phyloP scores from a whole-genome alignment of 2,329 filamentous ascomycete species.

The Chaetomiaceae sp. region DNA sequence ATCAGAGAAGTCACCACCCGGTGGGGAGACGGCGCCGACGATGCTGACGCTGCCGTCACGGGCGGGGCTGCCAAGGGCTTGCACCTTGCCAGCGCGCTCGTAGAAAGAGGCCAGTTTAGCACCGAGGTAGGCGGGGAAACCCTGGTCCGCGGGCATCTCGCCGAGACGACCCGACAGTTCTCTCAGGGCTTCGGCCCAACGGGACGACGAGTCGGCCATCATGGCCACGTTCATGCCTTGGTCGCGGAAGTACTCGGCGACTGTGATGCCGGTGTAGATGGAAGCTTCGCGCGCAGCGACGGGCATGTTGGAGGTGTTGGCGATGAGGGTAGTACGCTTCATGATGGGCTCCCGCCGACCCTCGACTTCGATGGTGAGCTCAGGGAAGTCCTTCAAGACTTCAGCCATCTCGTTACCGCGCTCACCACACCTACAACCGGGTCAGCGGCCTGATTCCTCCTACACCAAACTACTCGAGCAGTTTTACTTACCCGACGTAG shows the following conservation, averaged over 20 bases:
- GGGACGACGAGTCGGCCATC: conserved; percentile 98
- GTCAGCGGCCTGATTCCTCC: background rate
- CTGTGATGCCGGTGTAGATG: conserved; percentile 94
- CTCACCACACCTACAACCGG: conserved; percentile 60
- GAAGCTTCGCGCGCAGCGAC: conserved; percentile 97
- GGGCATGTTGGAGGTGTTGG: conserved; percentile 99
- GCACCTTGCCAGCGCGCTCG: conserved; percentile 89
- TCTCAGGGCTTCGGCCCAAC: conserved; percentile 97
- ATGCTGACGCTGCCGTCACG: conserved; percentile 92
- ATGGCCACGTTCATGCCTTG: conserved; percentile 97
- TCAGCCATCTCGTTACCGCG: conserved; percentile 99
- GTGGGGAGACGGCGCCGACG: conserved; percentile 93
- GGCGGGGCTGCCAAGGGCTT: conserved; percentile 81
- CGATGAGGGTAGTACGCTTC: conserved; percentile 98
- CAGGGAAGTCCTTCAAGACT: conserved; percentile 99
- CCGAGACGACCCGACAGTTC: conserved; percentile 97
- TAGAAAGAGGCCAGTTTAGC: conserved; percentile 99
- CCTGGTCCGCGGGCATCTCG: conserved; percentile 99
- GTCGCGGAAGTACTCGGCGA: conserved; percentile 95
- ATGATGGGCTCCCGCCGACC: conserved; percentile 98
- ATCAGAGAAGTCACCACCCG: conserved; percentile 98
- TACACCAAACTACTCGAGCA: background rate
- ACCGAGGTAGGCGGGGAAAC: conserved; percentile 96
- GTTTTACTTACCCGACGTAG: conserved; percentile 71
- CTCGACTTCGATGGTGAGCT: conserved; percentile 90